phyloP scores from a whole-genome alignment of 1,284 basidiomycete species.

The Calocybe gambosa region DNA sequence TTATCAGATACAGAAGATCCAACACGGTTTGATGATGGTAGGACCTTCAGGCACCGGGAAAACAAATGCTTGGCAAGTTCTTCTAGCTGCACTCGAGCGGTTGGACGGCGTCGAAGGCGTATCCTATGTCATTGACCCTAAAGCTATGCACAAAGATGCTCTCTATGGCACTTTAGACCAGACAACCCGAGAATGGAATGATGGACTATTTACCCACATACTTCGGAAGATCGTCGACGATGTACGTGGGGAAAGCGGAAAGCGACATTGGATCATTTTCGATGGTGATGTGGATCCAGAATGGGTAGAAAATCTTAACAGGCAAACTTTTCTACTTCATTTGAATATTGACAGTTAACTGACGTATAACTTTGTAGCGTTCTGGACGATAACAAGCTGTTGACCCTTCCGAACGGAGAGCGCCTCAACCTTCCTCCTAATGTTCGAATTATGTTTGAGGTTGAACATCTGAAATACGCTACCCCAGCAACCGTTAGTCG shows the following conservation, averaged over 20 bases:
- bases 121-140: slow-evolving; percentile 97
- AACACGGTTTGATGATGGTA: slow-evolving; percentile 99
- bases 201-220: slow-evolving; percentile 97
- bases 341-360: not conserved
- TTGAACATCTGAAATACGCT: slow-evolving; percentile 96
- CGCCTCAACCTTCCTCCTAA: slow-evolving; percentile 95
- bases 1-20: slow-evolving; percentile 99
- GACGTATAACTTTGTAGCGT: slow-evolving; percentile 53
- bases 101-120: slow-evolving; percentile 92
- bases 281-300: slow-evolving; percentile 99
- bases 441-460: slow-evolving; percentile 99
- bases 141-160: slow-evolving; percentile 98
- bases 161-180: slow-evolving; percentile 96
- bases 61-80: slow-evolving; percentile 94
- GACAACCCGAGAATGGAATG: slow-evolving; percentile 99
- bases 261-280: slow-evolving; percentile 99
- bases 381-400: slow-evolving; percentile 96
- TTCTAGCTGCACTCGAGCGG: slow-evolving; percentile 86
- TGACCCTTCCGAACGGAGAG: slow-evolving; percentile 97
- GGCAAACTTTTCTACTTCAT: slow-evolving; percentile 40
- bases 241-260: slow-evolving; percentile 93
- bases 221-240: slow-evolving; percentile 98
- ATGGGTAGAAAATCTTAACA: slow-evolving; percentile 99
- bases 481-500: slow-evolving; percentile 99
- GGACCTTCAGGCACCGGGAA: slow-evolving; percentile 97